Percentiles rank a stretch among this genome's conserved stretches.
These are phyloP conservation scores for Colletotrichum siamense DNA, from an alignment of 2,329 filamentous ascomycete genomes.

Conservation along the genomic window DNA sequence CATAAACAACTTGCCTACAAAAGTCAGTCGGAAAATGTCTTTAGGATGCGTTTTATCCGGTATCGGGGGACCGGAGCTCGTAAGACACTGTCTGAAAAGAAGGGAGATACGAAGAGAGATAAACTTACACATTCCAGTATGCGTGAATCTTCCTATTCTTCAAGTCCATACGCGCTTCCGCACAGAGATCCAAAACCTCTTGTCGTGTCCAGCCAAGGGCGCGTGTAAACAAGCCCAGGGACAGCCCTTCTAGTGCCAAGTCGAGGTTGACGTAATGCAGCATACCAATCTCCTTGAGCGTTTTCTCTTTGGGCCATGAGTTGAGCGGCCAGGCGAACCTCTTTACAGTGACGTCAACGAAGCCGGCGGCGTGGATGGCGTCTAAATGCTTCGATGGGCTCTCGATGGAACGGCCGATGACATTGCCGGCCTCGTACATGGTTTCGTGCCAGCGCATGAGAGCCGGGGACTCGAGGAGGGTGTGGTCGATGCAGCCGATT, in stretches of 20 bases:
- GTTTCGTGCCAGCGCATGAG: not conserved
- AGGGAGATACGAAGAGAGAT: too few relatives aligned
- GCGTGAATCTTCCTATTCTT: not conserved
- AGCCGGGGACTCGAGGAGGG: not conserved
- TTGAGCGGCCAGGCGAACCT: not conserved
- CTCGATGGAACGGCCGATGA: not conserved
- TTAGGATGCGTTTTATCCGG: accelerated
- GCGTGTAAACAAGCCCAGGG: not conserved
- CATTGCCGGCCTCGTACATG: not conserved
- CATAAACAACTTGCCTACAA: not conserved
- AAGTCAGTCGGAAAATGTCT: too few relatives aligned
- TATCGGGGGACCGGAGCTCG: too few relatives aligned
- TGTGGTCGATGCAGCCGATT: not conserved
- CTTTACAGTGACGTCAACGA: not conserved
- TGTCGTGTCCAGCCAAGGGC: not conserved
- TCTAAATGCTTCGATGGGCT: not conserved
- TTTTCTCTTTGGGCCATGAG: not conserved
- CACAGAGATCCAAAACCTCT: not conserved
- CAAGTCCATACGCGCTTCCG: not conserved
- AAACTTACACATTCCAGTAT: not conserved
- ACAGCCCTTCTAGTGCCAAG: not conserved
- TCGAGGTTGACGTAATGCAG: not conserved
- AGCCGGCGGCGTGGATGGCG: not conserved
- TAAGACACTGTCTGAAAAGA: too few relatives aligned
- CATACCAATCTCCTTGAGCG: not conserved